Base-by-base conservation (phyloP, 345 rosid genomes). In the Eucalyptus shirleyi region DNA sequence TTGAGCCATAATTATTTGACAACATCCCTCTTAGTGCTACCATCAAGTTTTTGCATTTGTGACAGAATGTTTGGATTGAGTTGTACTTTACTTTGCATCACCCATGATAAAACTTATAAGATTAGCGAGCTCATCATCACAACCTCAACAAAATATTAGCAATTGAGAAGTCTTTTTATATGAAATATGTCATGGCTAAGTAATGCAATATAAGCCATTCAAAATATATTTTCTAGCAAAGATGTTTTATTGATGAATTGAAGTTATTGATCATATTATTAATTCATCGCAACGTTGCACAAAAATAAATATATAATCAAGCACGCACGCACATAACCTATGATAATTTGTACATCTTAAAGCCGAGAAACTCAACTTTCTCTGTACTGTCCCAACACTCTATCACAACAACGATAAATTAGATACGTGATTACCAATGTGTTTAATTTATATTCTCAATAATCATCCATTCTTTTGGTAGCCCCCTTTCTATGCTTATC, bases 261-360 rank as follows among this genome's bases (percentile, higher is more conserved):
- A 65, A 65, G 77, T 65, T 2, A 8, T 16, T 0, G 3, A n/a
- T 65, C 40, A n/a, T 3, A 5, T 34, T 9, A 18, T 69, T 1
- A 18, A 18, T 69, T 18, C 24, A 1, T 9, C 2, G 0, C 0
- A 0, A 65, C 0, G 0, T 62, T 32, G 80, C 2, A 0, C 2
- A 37, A 32, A 69, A 5, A 34, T 0, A 17, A 17, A 9, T 32
- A 34, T 34, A 34, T 69, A 4, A 18, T 69, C 81, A 34, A 8
- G 40, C 19, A 65, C 2, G 2, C 24, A 19, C 2, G 13, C 24
- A 5, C 44, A 18, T 18, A 34, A 14, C 44, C 24, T 34, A 17
- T 5, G 6, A 3, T 34, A 17, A 69, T 69, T 9, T 18, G 12
- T 69, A 69, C 9, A 5, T n/a, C 19, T 17, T 32, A 0, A 32